Evolutionary conservation across 768 basidiomycete species (phyloP), one percentile per base, ranked within the genome.

Genomic region (Gymnopilus junonius): DNA sequence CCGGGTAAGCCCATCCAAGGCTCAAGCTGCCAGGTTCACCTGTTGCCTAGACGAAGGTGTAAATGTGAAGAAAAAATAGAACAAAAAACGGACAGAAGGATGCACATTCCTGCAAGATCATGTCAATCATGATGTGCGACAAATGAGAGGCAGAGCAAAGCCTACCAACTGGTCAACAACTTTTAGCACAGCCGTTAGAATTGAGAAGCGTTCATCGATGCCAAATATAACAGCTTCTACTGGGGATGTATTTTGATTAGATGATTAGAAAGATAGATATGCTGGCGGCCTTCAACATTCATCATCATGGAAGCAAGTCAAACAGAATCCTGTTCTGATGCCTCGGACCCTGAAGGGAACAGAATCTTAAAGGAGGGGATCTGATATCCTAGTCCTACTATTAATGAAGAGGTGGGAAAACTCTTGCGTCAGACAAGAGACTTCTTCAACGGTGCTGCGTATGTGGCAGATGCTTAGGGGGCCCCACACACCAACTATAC

Each of bases 181-280:
- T 35, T 7, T 35, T 31, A 25, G 35, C 54, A 55, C 54, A 55
- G 54, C 54, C 37, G 37, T 6, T 40, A 6, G 31, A 55, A 40
- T 25, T 27, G 54, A 4, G n/a, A 40, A 40, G 12, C 8, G 15
- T 27, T 40, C 54, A 40, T 39, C 23, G 39, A 23, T 35, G 15
- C 29, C 54, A 55, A 23, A 27, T 23, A 39, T 32, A 27, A 15
- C 8, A 14, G 37, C 15, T 8, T 25, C 11, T 23, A 39, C 17
- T 37, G 35, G 29, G 35, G n/a, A 55, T 48, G 27, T n/a, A 17
- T 29, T 17, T 31, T 51, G 29, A 50, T 50, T 50, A 14, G 46
- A 50, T 51, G 29, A 50, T 50, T 50, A 14, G 46, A 50, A 50
- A 50, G 48, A 51, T 51, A 51, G 48, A 51, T 51, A 29, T 51